A percentile compares a stretch with the other conserved stretches of the same genome.
phyloP scores from a whole-genome alignment of 208 protist genomes.

The Leishmania amazonensis region DNA sequence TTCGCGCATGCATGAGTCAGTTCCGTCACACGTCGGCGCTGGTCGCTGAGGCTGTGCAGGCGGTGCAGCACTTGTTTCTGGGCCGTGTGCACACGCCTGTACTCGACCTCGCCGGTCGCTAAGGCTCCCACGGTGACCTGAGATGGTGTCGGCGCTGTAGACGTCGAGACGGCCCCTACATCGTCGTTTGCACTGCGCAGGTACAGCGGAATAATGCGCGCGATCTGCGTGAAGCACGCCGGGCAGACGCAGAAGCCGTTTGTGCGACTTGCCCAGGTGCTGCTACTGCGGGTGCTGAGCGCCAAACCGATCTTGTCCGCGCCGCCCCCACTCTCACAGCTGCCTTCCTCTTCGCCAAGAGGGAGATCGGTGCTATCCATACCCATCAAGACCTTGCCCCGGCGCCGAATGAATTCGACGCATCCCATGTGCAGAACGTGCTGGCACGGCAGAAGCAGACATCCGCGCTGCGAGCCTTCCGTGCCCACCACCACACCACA shows the following conservation, averaged over 20 bases:
- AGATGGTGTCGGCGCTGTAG: background rate
- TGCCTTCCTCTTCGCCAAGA: constrained; percentile 9
- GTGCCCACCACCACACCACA: constrained; percentile 66
- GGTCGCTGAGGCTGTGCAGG: constrained; percentile 45
- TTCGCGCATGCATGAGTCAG: constrained; percentile 62
- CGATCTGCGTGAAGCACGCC: constrained; percentile 40
- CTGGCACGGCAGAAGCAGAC: constrained; percentile 81
- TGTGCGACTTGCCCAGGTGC: constrained; percentile 6
- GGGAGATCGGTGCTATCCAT: constrained; percentile 20
- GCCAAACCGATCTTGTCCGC: background rate
- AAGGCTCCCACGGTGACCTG: background rate
- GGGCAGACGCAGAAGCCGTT: constrained; percentile 43
- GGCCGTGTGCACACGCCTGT: constrained; percentile 34
- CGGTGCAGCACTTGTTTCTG: constrained; percentile 58
- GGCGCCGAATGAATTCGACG: constrained; percentile 64
- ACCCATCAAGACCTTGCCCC: constrained; percentile 25
- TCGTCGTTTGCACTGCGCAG: constrained; percentile 23
- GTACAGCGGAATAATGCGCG: constrained; percentile 63
- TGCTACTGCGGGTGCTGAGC: background rate
- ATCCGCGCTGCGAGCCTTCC: constrained; percentile 60
- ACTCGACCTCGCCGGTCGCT: constrained; percentile 18
- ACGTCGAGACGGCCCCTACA: background rate
- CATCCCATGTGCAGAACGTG: constrained; percentile 84
- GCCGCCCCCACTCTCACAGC: background rate
- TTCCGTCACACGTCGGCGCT: constrained; percentile 41